Evolutionary conservation across 495 filamentous ascomycete genomes (phyloP).

Genomic region (Tetracladium setigerum): DNA sequence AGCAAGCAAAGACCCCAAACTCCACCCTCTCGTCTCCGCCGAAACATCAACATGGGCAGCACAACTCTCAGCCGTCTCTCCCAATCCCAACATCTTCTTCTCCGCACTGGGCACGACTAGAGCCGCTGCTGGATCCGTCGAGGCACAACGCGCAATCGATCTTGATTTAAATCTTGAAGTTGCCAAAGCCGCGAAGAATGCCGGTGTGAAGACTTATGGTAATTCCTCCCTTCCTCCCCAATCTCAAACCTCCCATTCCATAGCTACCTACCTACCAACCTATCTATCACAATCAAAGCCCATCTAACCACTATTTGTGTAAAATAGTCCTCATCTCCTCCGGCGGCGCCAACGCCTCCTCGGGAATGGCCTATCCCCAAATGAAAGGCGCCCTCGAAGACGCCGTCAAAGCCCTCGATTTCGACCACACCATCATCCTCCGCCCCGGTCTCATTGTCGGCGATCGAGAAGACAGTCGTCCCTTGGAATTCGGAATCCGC

Average conservation of each 20-base stretch:
- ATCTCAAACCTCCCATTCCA: constrained; percentile 32
- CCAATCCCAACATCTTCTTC: constrained; percentile 47
- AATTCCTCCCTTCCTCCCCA: too few species aligned
- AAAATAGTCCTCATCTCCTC: constrained; percentile 18
- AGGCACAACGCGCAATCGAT: constrained; percentile 53
- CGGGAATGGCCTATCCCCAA: constrained; percentile 30
- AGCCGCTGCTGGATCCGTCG: constrained; percentile 48
- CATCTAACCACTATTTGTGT: too few species aligned
- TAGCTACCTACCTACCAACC: too few species aligned
- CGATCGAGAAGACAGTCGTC: constrained; percentile 46
- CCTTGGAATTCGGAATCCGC: constrained; percentile 39
- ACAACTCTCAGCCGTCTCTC: constrained; percentile 37
- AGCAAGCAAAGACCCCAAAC: constrained; percentile 29
- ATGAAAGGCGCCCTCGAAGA: constrained; percentile 74
- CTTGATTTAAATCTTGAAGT: constrained; percentile 52
- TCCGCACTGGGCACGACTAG: constrained; percentile 52
- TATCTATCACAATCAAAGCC: too few species aligned
- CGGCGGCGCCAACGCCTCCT: constrained; percentile 13
- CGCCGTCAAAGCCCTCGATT: constrained; percentile 53
- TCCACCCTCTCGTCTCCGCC: constrained; percentile 27
- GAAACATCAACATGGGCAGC: constrained; percentile 38
- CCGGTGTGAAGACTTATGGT: constrained; percentile 46
- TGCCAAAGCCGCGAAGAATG: constrained; percentile 49
- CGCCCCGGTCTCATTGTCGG: constrained; percentile 63
- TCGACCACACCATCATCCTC: constrained; percentile 58